A percentile compares a stretch with the other conserved stretches of the same genome.
These are phyloP conservation scores for Pulicaria dysenterica DNA, from an alignment of 129 eudicot genomes.

Conservation along the genomic window DNA sequence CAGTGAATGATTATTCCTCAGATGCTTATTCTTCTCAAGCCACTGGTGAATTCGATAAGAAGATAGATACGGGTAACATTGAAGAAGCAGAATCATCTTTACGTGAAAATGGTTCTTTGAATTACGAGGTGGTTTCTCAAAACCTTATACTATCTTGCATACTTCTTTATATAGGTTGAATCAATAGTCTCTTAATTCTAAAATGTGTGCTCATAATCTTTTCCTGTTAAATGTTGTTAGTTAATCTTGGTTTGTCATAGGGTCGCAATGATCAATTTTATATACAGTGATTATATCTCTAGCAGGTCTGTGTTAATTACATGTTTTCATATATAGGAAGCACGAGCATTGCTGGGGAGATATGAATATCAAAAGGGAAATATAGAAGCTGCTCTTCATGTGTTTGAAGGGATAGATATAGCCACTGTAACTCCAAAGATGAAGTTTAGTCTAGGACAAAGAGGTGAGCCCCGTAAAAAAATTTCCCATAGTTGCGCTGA, in stretches of 20 bases:
- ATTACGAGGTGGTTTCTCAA: conserved; percentile 68
- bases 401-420: conserved; percentile 92
- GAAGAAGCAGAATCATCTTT: conserved; percentile 94
- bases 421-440: conserved; percentile 70
- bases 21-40: conserved; percentile 56
- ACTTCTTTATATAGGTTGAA: not conserved
- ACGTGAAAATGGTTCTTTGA: conserved; percentile 83
- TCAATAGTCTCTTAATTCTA: conserved; percentile 1
- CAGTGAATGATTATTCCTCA: conserved; percentile 55
- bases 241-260: not conserved
- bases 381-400: conserved; percentile 93
- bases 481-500: conserved; percentile 43
- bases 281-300: not conserved
- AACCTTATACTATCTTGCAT: not conserved
- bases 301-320: not conserved
- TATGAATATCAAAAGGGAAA: conserved; percentile 96
- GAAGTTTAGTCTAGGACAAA: conserved; percentile 56
- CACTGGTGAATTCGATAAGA: conserved; percentile 55
- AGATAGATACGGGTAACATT: conserved; percentile 73
- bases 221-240: not conserved
- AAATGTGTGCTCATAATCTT: not conserved
- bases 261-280: not conserved
- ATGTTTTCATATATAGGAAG: conserved; percentile 53
- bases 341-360: conserved; percentile 93
- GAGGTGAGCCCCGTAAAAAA: conserved; percentile 54